These are phyloP conservation scores for Phytophthora foliorum DNA, from an alignment of 352 stramenopile genomes.

Conservation along the genomic window DNA sequence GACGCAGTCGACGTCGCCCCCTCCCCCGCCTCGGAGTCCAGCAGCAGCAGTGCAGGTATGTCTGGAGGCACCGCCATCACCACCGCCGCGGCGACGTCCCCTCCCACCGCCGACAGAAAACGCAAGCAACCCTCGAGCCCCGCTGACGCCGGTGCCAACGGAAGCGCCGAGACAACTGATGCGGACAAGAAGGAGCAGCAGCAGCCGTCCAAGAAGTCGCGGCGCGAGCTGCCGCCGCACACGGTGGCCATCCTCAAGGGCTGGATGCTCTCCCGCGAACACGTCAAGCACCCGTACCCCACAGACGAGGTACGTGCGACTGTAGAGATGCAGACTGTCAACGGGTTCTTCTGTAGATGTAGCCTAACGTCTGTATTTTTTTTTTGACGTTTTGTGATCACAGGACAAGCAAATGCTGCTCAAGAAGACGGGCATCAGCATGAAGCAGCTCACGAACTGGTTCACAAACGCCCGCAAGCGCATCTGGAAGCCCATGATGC, in stretches of 20 bases:
- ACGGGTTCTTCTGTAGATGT: conserved; percentile 16
- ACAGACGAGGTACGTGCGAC: conserved; percentile 73
- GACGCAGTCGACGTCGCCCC: conserved; percentile 13
- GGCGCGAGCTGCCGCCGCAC: conserved; percentile 83
- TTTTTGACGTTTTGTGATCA: conserved; percentile 15
- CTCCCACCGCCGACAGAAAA: conserved; percentile 30
- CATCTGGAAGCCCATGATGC: conserved; percentile 93
- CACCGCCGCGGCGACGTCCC: conserved; percentile 16
- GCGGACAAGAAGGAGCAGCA: conserved; percentile 53
- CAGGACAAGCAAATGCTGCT: conserved; percentile 92
- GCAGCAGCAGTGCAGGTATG: conserved; percentile 14
- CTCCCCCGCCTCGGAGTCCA: conserved; percentile 1
- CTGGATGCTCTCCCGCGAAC: conserved; percentile 91
- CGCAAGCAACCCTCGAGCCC: conserved; percentile 43
- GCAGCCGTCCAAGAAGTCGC: conserved; percentile 75
- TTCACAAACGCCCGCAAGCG: conserved; percentile 92
- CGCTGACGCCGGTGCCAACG: conserved; percentile 32
- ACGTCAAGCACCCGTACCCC: conserved; percentile 92
- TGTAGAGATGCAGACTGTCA: conserved; percentile 14
- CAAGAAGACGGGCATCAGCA: conserved; percentile 91
- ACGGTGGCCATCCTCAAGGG: conserved; percentile 89
- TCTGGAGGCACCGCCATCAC: conserved; percentile 24
- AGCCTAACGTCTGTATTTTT: conserved; percentile 12
- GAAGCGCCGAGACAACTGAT: conserved; percentile 32
- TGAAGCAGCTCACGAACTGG: conserved; percentile 94